Evolutionary conservation across 2,329 filamentous ascomycete species (phyloP), one percentile per base, ranked within the genome.

Genomic region (Hypoxylon sp.): DNA sequence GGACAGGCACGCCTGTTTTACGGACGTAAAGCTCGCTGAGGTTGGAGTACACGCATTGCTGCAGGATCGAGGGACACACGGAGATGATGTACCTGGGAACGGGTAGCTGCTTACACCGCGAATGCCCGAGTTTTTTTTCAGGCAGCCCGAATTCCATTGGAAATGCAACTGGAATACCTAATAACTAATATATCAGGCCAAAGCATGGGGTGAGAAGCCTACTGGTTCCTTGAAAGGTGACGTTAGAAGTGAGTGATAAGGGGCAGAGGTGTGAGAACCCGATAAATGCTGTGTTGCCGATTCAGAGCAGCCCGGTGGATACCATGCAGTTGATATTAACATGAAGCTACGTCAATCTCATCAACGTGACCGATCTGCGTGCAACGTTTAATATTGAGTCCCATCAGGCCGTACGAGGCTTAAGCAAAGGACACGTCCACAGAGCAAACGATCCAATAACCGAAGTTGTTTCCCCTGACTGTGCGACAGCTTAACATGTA

Each of bases 31-130:
- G 66, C 54, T 73, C 61, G 59, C 59, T 67, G 53, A 73, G 63
- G 70, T 72, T 71, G 72, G 72, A 71, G 73, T 66, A 76, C 74
- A 73, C 76, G 76, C 74, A 66, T 75, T 68, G 71, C 74, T 78
- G 76, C 76, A 78, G 77, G 76, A 78, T 78, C 76, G 76, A 78
- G 71, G 66, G 69, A 74, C 72, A 75, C 72, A 74, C 76, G 74
- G 73, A 78, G 76, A 78, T 78, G 74, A 78, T 74, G 76, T 77
- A 77, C 73, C 67, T 62, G 58, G 57, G 44, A 68, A 66, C 76
- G 76, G 77, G 63, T 78, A 74, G 69, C 74, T 78, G 75, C 77
- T 60, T 74, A 67, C 65, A 65, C 57, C 64, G 71, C 65, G 63
- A 65, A 72, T 58, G 65, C 71, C 69, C 62, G 68, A 73, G 60